Conservation (phyloP, 176 grass and related monocot species). For the Alloteropsis semialata region DNA sequence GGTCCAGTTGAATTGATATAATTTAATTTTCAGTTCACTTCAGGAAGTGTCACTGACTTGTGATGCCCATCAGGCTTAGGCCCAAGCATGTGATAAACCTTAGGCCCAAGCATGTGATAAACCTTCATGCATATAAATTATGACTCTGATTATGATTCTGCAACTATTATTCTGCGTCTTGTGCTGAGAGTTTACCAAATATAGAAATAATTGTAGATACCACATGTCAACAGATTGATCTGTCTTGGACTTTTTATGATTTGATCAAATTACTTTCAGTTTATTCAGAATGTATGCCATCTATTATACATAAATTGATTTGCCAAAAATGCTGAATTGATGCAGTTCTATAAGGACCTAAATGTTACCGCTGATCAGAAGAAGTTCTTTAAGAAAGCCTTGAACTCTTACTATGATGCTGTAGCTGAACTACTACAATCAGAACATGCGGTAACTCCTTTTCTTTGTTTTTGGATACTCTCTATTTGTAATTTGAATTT, state of each 20-base stretch:
- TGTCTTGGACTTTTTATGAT: constrained; percentile 11
- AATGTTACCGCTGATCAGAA: constrained; percentile 93
- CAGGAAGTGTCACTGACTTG: neutral
- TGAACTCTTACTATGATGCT: constrained; percentile 84
- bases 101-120: neutral
- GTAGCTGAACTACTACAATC: constrained; percentile 88
- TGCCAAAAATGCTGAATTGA: constrained; percentile 1
- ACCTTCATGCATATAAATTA: neutral
- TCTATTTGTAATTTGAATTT: neutral
- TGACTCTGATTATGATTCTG: neutral
- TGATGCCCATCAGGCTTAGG: neutral
- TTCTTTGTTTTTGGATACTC: constrained; percentile 25
- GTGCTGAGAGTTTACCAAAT: neutral
- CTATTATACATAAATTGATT: neutral
- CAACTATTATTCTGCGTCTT: neutral
- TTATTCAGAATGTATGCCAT: neutral
- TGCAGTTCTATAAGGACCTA: constrained; percentile 87
- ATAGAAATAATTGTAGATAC: neutral
- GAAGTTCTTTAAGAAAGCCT: constrained; percentile 97
- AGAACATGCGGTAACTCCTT: constrained; percentile 72
- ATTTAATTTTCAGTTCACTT: constrained; percentile 13
- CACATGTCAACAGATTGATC: neutral
- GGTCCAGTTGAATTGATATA: neutral
- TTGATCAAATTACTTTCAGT: neutral
- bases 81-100: neutral